A percentile compares a stretch with the other conserved stretches of the same genome.
Conservation (phyloP, 495 filamentous ascomycete species). For the Parathielavia hyrcaniae region DNA sequence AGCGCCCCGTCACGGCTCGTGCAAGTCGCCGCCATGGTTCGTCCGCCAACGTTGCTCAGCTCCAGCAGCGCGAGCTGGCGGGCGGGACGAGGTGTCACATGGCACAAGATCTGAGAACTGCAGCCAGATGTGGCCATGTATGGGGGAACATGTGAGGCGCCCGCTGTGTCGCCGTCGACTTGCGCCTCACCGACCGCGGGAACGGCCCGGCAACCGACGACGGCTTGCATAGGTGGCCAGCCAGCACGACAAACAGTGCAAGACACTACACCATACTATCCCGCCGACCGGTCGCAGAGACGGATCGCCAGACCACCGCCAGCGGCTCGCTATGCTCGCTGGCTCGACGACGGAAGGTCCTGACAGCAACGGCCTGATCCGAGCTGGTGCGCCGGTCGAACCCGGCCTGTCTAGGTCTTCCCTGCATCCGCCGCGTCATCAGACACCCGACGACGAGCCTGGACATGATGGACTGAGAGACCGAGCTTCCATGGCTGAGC, state of each 20-base stretch:
- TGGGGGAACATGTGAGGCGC: conserved; percentile 25
- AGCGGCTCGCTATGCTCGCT: not conserved
- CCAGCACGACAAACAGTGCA: conserved; percentile 20
- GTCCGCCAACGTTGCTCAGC: conserved; percentile 22
- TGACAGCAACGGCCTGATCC: conserved; percentile 26
- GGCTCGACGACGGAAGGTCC: conserved; percentile 9
- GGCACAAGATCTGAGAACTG: conserved; percentile 35
- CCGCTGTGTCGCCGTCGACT: conserved; percentile 23
- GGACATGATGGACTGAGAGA: not conserved
- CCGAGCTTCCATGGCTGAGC: conserved; percentile 1
- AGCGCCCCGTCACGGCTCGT: conserved; percentile 9
- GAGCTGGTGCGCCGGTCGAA: conserved; percentile 13
- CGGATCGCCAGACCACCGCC: conserved; percentile 6
- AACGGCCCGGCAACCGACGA: conserved; percentile 22
- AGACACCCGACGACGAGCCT: not conserved
- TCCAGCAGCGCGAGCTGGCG: conserved; percentile 21
- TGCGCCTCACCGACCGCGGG: conserved; percentile 15
- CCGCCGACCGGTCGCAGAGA: conserved; percentile 9
- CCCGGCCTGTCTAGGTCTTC: not conserved
- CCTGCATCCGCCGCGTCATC: not conserved
- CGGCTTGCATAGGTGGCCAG: conserved; percentile 17
- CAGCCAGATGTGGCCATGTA: conserved; percentile 28
- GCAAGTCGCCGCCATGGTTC: conserved; percentile 26
- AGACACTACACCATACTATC: conserved; percentile 12
- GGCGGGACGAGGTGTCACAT: conserved; percentile 36